phyloP scores from a whole-genome alignment of 805 yeast species.

The Candida hispaniensis region DNA sequence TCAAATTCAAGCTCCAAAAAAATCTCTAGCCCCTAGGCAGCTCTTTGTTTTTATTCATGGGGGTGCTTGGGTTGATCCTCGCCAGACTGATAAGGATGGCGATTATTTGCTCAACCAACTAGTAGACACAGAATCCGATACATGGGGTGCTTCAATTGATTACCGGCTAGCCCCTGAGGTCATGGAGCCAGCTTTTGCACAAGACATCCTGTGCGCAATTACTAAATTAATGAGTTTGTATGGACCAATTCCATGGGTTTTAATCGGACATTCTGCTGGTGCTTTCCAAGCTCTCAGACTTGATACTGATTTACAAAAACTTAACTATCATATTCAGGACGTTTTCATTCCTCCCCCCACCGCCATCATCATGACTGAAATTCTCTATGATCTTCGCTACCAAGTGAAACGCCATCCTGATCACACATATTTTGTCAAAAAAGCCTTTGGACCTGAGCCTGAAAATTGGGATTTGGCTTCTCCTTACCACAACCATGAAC shows the following conservation, averaged over 20 bases:
- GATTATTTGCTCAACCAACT: constrained; percentile 27
- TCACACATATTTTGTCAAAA: constrained; percentile 45
- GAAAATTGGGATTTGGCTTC: constrained; percentile 23
- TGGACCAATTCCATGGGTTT: constrained; percentile 25
- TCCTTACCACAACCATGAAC: constrained; percentile 17
- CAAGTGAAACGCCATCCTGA: constrained; percentile 51
- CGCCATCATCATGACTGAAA: constrained; percentile 36
- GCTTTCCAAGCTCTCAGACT: constrained; percentile 54
- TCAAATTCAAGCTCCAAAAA: constrained; percentile 3
- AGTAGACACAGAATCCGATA: constrained; percentile 22
- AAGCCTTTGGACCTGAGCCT: constrained; percentile 41
- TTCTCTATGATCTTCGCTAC: constrained; percentile 48
- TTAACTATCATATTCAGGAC: not conserved
- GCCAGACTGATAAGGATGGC: constrained; percentile 50
- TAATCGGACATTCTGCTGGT: constrained; percentile 77
- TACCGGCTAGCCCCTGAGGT: constrained; percentile 58
- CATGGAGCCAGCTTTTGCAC: constrained; percentile 49
- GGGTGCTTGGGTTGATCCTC: constrained; percentile 77
- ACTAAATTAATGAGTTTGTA: constrained; percentile 21
- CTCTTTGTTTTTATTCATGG: constrained; percentile 61
- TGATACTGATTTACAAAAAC: constrained; percentile 10
- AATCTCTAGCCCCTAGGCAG: constrained; percentile 3
- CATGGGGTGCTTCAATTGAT: constrained; percentile 37
- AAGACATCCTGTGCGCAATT: constrained; percentile 44
- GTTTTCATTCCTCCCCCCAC: too few species aligned